Base-by-base conservation (phyloP, 2,329 filamentous ascomycete species). In the Talaromyces sp. region DNA sequence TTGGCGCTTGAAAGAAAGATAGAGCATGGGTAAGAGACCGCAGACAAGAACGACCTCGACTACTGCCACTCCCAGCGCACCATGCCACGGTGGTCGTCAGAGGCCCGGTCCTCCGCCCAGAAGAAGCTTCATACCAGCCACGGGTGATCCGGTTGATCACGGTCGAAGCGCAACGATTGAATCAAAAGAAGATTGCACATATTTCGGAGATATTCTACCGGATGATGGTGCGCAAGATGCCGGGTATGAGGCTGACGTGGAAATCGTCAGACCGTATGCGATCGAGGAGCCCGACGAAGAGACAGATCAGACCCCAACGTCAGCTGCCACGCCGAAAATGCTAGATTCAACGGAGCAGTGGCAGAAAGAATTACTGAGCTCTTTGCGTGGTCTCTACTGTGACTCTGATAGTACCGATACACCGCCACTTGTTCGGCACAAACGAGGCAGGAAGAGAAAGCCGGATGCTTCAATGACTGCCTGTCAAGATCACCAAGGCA, bases 231-330 rank as follows among this genome's bases (percentile, higher is more conserved):
- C 66, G 12, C 68, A 71, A 59, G 71, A 73, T 55, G 67, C 70
- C 60, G 70, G 70, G 8, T 75, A 75, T 33, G 67, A 72, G 61
- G 69, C 66, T 5, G 66, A 72, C 58, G 64, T 69, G 12, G 69
- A 75, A 61, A 68, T 75, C 3, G 66, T 79, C 21, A 70, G 67
- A 21, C 78, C 78, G 16, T 79, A 79, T 65, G 73, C 67, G 28
- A 70, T 76, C n/a, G 75, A 76, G 63, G 75, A 76, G 55, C 71
- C 74, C 7, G 70, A 71, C 16, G 72, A 74, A 37, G 70, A 73
- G 2, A 42, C 68, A 7, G 64, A 65, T 12, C 61, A 63, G 37
- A 60, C 55, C 11, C 54, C 64, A 2, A 61, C 64, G 33, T 64
- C 46, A 52, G 61, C 39, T 8, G 46, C 64, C 21, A 65, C 66